Conservation (phyloP, 805 yeast species). For the Kodamaea leandrae region DNA sequence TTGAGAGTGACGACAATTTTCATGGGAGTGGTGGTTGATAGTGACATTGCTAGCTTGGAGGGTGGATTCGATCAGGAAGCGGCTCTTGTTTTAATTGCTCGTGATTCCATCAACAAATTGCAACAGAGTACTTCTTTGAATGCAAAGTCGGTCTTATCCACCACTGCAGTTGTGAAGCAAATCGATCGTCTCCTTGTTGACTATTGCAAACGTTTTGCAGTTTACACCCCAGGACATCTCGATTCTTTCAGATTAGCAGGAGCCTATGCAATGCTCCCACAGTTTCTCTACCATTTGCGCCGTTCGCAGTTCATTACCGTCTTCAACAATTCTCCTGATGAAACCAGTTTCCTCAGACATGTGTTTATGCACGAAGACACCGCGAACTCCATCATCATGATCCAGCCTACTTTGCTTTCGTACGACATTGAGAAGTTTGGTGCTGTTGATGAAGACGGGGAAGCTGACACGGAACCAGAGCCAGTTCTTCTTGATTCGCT, state of each 20-base stretch:
- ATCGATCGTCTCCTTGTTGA: constrained; percentile 48
- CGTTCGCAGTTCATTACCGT: constrained; percentile 65
- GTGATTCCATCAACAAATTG: constrained; percentile 49
- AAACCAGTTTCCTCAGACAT: constrained; percentile 63
- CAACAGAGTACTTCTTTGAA: constrained; percentile 18
- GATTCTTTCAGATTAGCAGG: constrained; percentile 50
- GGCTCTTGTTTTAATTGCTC: constrained; percentile 58
- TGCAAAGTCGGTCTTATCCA: constrained; percentile 18
- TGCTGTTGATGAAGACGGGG: constrained; percentile 28
- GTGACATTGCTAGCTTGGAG: constrained; percentile 41
- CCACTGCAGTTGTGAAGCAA: constrained; percentile 43
- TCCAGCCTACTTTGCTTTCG: constrained; percentile 64
- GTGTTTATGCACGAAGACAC: constrained; percentile 61
- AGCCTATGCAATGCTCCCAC: constrained; percentile 56
- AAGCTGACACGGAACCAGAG: constrained; percentile 46
- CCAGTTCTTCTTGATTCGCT: constrained; percentile 64
- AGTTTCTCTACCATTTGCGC: constrained; percentile 64
- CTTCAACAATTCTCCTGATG: constrained; percentile 71
- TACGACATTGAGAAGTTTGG: constrained; percentile 50
- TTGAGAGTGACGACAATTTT: constrained; percentile 60
- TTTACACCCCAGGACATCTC: constrained; percentile 46
- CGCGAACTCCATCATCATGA: constrained; percentile 59
- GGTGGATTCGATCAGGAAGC: constrained; percentile 66
- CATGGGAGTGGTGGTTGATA: constrained; percentile 40
- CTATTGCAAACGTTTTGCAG: constrained; percentile 46